phyloP scores from a whole-genome alignment of 2,329 filamentous ascomycete genomes.

The Colletotrichum siamense region DNA sequence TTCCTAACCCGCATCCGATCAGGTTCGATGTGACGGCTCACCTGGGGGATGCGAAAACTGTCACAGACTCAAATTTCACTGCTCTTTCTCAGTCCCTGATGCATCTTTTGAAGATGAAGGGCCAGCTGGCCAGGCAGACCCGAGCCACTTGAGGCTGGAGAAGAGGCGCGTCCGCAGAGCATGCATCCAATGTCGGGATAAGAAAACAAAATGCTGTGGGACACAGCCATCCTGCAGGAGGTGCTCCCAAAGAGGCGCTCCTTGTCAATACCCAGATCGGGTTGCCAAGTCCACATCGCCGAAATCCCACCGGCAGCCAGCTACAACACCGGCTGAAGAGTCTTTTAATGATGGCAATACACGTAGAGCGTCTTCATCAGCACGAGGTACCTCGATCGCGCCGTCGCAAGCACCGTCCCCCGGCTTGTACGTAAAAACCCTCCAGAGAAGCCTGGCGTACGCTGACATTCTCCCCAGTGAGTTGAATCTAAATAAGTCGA shows the following conservation, averaged over 20 bases:
- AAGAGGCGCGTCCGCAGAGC: slow-evolving; percentile 15
- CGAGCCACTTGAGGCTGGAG: slow-evolving; percentile 10
- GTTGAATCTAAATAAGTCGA: neutral
- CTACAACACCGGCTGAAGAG: neutral
- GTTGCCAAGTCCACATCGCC: neutral
- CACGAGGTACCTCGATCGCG: neutral
- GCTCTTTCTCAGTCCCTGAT: slow-evolving; percentile 3
- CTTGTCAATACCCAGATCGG: slow-evolving; percentile 6
- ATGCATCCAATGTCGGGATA: slow-evolving; percentile 8
- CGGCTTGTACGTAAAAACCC: neutral
- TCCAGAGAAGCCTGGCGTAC: neutral
- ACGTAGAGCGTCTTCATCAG: neutral
- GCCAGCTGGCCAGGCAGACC: neutral
- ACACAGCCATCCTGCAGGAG: slow-evolving; percentile 7
- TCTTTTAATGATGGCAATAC: neutral
- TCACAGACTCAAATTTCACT: slow-evolving; percentile 13
- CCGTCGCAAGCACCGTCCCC: neutral
- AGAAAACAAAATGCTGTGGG: slow-evolving; percentile 17
- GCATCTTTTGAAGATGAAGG: neutral
- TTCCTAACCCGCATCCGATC: neutral
- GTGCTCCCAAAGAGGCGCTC: neutral
- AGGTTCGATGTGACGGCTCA: slow-evolving; percentile 17
- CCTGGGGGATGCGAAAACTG: slow-evolving; percentile 15
- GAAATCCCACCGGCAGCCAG: neutral
- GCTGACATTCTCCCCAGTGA: neutral